Evolutionary conservation across 78 protist species (phyloP).

Genomic region (Tieghemostelium lacteum): DNA sequence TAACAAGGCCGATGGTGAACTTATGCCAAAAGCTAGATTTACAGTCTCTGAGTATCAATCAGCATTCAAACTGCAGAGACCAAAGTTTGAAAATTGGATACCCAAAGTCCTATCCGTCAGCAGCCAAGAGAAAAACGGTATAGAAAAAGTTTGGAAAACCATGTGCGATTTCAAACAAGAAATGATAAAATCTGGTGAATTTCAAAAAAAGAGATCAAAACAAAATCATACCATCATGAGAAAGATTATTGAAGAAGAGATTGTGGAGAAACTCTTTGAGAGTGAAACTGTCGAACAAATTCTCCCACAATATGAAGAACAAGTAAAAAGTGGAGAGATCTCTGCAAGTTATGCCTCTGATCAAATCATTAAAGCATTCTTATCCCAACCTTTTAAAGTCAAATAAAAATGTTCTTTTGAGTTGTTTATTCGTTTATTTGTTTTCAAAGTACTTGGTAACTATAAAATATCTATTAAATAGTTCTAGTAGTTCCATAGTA

Average conservation of each 20-base stretch:
- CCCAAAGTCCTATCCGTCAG: conserved; percentile 66
- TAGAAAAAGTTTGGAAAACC: conserved; percentile 68
- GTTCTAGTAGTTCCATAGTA: too few species aligned
- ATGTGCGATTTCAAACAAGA: conserved; percentile 30
- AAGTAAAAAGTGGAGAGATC: conserved; percentile 73
- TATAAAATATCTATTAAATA: too few species aligned
- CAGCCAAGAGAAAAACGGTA: conserved; percentile 21
- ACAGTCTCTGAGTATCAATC: conserved; percentile 72
- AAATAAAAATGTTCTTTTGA: too few species aligned
- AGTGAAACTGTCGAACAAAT: conserved; percentile 36
- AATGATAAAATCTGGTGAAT: conserved; percentile 68
- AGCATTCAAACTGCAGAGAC: conserved; percentile 82
- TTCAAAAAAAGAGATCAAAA: conserved; percentile 27
- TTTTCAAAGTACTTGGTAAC: too few species aligned
- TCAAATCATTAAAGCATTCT: conserved; percentile 42
- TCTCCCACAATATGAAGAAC: conserved; percentile 40
- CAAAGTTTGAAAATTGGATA: conserved; percentile 68
- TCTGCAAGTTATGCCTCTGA: conserved; percentile 66
- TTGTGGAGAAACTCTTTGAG: conserved; percentile 5
- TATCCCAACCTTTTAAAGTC: too few species aligned
- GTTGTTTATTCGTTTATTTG: too few species aligned
- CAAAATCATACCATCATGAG: conserved; percentile 79
- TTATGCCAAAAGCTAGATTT: conserved; percentile 74
- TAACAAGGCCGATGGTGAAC: conserved; percentile 95
- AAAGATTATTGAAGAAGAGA: conserved; percentile 72